These are phyloP conservation scores for Galerina marginata DNA, from an alignment of 768 basidiomycete species.

Conservation along the genomic window DNA sequence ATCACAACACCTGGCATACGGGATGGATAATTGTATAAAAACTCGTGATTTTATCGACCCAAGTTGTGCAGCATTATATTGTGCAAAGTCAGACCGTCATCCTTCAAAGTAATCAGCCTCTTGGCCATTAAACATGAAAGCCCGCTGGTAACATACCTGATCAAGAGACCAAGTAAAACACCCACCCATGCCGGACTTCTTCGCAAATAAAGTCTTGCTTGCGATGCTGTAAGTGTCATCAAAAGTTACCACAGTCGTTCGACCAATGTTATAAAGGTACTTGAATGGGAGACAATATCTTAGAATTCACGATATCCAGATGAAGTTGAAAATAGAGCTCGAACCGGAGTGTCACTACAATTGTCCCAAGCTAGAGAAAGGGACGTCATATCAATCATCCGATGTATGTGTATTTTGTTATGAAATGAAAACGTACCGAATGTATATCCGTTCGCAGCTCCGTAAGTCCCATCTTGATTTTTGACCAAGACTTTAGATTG, in stretches of 20 bases:
- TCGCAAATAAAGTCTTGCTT: conserved; percentile 64
- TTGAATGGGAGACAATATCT: conserved; percentile 6
- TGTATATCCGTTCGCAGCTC: conserved; percentile 49
- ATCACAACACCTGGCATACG: no score
- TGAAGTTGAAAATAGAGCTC: conserved; percentile 30
- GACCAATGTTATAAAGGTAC: conserved; percentile 49
- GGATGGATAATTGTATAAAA: neutral
- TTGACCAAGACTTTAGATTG: conserved; percentile 47
- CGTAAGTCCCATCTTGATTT: conserved; percentile 48
- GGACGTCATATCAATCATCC: neutral
- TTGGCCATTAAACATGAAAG: neutral
- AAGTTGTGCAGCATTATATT: conserved; percentile 45
- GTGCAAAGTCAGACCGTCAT: conserved; percentile 46
- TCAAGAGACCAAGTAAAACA: conserved; percentile 66
- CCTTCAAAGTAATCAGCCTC: conserved; percentile 21
- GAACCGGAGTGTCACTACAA: conserved; percentile 71
- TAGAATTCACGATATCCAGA: conserved; percentile 2
- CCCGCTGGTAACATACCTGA: conserved; percentile 40
- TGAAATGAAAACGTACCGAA: conserved; percentile 37
- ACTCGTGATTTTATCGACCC: conserved; percentile 1
- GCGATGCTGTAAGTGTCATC: conserved; percentile 56
- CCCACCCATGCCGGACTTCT: conserved; percentile 52
- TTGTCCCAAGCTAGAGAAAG: conserved; percentile 61
- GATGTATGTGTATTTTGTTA: neutral
- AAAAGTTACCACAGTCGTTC: conserved; percentile 66